These are phyloP conservation scores for Bipolaris gigantea DNA, from an alignment of 2,329 filamentous ascomycete genomes.

Conservation along the genomic window DNA sequence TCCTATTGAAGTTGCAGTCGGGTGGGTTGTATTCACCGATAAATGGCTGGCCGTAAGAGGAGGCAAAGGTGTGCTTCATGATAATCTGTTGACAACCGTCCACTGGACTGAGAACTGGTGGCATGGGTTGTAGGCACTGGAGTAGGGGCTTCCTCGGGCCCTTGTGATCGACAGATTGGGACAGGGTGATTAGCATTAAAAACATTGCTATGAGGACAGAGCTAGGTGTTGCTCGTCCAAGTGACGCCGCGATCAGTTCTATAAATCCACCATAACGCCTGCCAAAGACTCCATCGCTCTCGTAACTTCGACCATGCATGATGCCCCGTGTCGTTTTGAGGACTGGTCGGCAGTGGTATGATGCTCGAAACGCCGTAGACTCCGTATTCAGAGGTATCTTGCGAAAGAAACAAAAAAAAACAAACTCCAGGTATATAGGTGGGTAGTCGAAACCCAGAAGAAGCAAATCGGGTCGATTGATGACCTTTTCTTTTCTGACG, in stretches of 20 bases:
- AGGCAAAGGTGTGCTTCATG: conserved; percentile 71
- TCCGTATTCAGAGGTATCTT: conserved; percentile 37
- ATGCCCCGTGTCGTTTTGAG: conserved; percentile 18
- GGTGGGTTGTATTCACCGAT: conserved; percentile 70
- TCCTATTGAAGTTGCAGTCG: conserved; percentile 69
- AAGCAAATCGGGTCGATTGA: conserved; percentile 8
- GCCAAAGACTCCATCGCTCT: conserved; percentile 14
- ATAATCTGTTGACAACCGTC: conserved; percentile 58
- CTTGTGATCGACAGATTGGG: conserved; percentile 29
- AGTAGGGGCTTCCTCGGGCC: conserved; percentile 44
- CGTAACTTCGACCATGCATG: conserved; percentile 26
- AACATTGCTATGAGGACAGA: conserved; percentile 29
- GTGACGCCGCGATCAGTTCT: conserved; percentile 14
- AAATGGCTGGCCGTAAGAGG: conserved; percentile 73
- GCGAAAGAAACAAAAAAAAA: conserved; percentile 1
- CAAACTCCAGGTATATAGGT: conserved; percentile 12
- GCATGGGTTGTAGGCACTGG: conserved; percentile 70
- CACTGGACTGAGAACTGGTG: conserved; percentile 61
- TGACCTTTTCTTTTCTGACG: conserved; percentile 5
- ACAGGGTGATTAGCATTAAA: conserved; percentile 42
- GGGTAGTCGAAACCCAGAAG: conserved; percentile 11
- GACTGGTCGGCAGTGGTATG: conserved; percentile 14
- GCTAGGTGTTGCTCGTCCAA: conserved; percentile 15
- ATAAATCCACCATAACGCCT: conserved; percentile 17
- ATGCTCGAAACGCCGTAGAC: conserved; percentile 29